Percentiles rank a stretch among this genome's conserved stretches.
Evolutionary conservation across 768 basidiomycete species (phyloP).

Genomic region (Sporobolomyces pararoseus): DNA sequence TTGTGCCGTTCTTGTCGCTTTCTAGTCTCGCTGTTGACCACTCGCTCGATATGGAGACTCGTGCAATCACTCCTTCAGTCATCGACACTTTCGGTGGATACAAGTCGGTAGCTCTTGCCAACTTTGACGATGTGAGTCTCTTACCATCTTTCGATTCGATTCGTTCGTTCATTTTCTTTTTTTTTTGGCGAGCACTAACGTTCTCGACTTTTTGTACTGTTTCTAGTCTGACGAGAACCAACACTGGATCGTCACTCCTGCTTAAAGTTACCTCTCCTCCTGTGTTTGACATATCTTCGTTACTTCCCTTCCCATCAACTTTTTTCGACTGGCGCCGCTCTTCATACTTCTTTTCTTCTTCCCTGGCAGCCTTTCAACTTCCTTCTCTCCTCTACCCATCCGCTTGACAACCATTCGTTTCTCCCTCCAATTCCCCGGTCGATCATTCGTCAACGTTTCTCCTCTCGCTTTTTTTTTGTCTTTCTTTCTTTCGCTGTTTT

Average conservation of each 20-base stretch:
- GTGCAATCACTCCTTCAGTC: slow-evolving; percentile 10
- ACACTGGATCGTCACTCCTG: slow-evolving; percentile 22
- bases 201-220: background rate
- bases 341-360: background rate
- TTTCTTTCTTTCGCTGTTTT: background rate
- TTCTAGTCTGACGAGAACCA: slow-evolving; percentile 11
- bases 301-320: background rate
- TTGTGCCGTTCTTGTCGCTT: background rate
- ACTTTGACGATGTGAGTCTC: slow-evolving; percentile 15
- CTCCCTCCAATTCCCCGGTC: background rate
- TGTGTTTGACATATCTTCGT: background rate
- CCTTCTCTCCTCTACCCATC: background rate
- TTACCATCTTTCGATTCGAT: background rate
- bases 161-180: too few relatives aligned
- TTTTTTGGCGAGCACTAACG: too few relatives aligned
- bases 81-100: slow-evolving; percentile 25
- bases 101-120: slow-evolving; percentile 29
- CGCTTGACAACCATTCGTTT: too few relatives aligned
- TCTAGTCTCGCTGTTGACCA: slow-evolving; percentile 32
- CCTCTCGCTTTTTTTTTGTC: background rate
- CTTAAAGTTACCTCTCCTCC: background rate
- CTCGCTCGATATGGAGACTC: slow-evolving; percentile 28
- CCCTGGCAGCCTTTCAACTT: background rate
- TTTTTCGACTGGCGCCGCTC: too few relatives aligned
- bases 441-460: background rate